Conservation (phyloP, 495 filamentous ascomycete species). For the Niebla homalea region DNA sequence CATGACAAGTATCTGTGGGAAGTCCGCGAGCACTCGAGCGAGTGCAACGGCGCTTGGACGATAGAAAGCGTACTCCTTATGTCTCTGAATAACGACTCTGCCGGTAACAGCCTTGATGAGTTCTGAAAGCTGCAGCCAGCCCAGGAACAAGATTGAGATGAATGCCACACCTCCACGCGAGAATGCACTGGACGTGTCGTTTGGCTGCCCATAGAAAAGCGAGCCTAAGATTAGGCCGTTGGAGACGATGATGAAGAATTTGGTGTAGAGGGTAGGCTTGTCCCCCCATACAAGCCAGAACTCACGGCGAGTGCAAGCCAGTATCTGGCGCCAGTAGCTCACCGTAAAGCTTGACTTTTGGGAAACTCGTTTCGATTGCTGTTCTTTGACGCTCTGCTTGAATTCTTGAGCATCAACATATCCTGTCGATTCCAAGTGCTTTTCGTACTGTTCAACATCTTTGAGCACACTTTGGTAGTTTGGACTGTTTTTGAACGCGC, state of each 20-base stretch:
- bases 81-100: constrained; percentile 47
- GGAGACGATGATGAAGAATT: constrained; percentile 62
- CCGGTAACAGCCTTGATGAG: constrained; percentile 51
- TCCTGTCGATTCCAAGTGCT: constrained; percentile 42
- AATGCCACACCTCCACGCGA: constrained; percentile 54
- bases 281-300: constrained; percentile 68
- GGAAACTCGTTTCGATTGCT: constrained; percentile 51
- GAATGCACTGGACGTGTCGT: constrained; percentile 55
- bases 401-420: constrained; percentile 56
- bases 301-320: constrained; percentile 57
- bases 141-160: constrained; percentile 64
- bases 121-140: constrained; percentile 54
- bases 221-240: constrained; percentile 67
- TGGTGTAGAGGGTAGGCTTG: constrained; percentile 58
- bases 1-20: constrained; percentile 52
- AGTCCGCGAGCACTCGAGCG: constrained; percentile 53
- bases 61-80: constrained; percentile 68
- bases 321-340: constrained; percentile 47
- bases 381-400: constrained; percentile 52
- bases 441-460: constrained; percentile 48
- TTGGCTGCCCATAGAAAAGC: constrained; percentile 53
- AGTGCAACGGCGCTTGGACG: constrained; percentile 59
- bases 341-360: constrained; percentile 62
- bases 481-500: constrained; percentile 39
- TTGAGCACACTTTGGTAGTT: constrained; percentile 39